A percentile compares a stretch with the other conserved stretches of the same genome.
Conservation (phyloP, 768 basidiomycete species). For the Boletus rubroflammeus region DNA sequence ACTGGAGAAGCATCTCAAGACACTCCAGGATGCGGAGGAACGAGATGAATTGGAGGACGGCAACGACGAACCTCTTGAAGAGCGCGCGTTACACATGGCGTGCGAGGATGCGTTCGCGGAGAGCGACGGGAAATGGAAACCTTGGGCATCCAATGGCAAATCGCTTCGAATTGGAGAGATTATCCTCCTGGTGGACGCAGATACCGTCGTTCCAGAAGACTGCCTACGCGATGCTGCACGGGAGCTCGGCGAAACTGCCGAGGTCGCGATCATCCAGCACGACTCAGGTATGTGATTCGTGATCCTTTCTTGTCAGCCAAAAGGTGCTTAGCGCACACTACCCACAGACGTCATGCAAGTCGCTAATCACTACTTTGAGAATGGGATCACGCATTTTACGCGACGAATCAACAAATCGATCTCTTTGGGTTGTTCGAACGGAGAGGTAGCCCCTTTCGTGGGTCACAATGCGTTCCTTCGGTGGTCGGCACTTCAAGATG, state of each 20-base stretch:
- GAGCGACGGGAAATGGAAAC: slow-evolving; percentile 55
- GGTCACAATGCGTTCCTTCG: slow-evolving; percentile 89
- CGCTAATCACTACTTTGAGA: slow-evolving; percentile 86
- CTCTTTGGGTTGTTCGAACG: slow-evolving; percentile 74
- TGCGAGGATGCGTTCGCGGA: slow-evolving; percentile 69
- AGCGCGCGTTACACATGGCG: slow-evolving; percentile 67
- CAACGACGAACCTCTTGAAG: slow-evolving; percentile 54
- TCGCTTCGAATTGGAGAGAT: slow-evolving; percentile 75
- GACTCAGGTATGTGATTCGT: slow-evolving; percentile 59
- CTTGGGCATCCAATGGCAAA: slow-evolving; percentile 75
- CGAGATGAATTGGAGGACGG: slow-evolving; percentile 33
- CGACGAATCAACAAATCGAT: slow-evolving; percentile 83
- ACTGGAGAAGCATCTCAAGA: slow-evolving; percentile 34
- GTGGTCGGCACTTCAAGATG: slow-evolving; percentile 88
- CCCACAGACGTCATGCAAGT: slow-evolving; percentile 81
- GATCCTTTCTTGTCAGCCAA: slow-evolving; percentile 19
- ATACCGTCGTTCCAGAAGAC: slow-evolving; percentile 87
- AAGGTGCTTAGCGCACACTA: neutral
- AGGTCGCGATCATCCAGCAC: slow-evolving; percentile 86
- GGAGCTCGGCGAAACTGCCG: slow-evolving; percentile 58
- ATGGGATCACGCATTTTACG: slow-evolving; percentile 87
- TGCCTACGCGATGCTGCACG: slow-evolving; percentile 89
- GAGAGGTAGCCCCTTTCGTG: slow-evolving; percentile 75
- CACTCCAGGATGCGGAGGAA: slow-evolving; percentile 43
- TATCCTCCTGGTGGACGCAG: slow-evolving; percentile 82